Base-by-base conservation (phyloP, 1,284 basidiomycete species). In the Ganoderma boninense region DNA sequence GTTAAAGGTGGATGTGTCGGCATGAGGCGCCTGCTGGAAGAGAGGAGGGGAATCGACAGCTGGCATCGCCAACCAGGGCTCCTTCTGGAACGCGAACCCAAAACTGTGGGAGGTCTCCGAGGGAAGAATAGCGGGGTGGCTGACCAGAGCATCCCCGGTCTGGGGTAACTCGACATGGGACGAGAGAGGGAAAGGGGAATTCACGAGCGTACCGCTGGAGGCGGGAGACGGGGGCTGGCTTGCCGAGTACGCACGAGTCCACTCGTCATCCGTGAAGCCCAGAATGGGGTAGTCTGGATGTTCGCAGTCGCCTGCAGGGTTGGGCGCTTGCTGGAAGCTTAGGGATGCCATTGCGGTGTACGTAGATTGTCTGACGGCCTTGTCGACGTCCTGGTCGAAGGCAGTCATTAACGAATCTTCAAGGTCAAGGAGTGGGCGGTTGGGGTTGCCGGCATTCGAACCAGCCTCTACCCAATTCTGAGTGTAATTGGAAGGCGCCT, bases 321-420 rank as follows among this genome's bases (percentile, higher is more conserved):
- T 6, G 13, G 43, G 26, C 38, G 52, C 26, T 49, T 32, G 29
- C 29, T 2, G 29, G 29, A 32, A 32, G 29, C 29, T 32, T 32
- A 52, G 13, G 4, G n/a, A n/a, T n/a, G n/a, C n/a, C n/a, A n/a
- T n/a, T n/a, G 49, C 5, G 13, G 23, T 7, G 11, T 26, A 26
- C 23, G 5, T 26, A 14, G 23, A 32, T 32, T 32, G 42, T 18
- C 35, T 26, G 26, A 54, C 1, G 5, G 26, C 20, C 1, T 32
- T 8, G 35, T 70, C 69, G 62, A 67, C 18, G 14, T 67, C 46
- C 13, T 38, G 20, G 0, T 67, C 52, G n/a, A n/a, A n/a, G n/a
- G n/a, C n/a, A n/a, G n/a, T n/a, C n/a, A n/a, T n/a, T n/a, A n/a
- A n/a, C n/a, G n/a, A n/a, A n/a, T n/a, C n/a, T n/a, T n/a, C n/a